Conservation (phyloP, 2,329 filamentous ascomycete genomes). For the Bipolaris bicolor region DNA sequence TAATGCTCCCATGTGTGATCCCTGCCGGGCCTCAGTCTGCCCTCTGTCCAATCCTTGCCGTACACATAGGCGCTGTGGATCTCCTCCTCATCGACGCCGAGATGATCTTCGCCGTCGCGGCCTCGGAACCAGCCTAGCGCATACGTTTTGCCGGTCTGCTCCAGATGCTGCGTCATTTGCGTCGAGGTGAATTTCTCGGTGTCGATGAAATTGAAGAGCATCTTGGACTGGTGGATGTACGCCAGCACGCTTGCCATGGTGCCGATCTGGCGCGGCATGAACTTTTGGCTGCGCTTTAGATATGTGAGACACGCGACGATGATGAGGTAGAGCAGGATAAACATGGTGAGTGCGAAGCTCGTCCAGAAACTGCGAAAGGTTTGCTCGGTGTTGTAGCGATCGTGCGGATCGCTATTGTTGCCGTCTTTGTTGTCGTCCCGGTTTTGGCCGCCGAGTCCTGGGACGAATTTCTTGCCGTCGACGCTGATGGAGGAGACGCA, state of each 20-base stretch:
- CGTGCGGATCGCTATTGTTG: constrained; percentile 1
- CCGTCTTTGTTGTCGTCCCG: constrained; percentile 19
- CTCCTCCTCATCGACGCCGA: constrained; percentile 79
- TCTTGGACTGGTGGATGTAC: constrained; percentile 80
- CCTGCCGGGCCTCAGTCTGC: constrained; percentile 41
- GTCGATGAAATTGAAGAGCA: constrained; percentile 76
- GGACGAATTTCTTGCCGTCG: constrained; percentile 66
- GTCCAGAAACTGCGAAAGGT: constrained; percentile 67
- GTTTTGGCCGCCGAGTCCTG: constrained; percentile 31
- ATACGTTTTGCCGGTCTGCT: constrained; percentile 69
- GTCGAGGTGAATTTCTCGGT: constrained; percentile 67
- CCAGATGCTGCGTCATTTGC: constrained; percentile 67
- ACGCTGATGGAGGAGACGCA: constrained; percentile 71
- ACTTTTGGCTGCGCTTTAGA: constrained; percentile 67
- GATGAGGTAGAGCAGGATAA: constrained; percentile 71
- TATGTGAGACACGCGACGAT: constrained; percentile 66
- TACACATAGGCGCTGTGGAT: constrained; percentile 70
- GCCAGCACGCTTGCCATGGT: constrained; percentile 78
- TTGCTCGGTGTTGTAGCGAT: constrained; percentile 49
- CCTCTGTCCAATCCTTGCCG: constrained; percentile 54
- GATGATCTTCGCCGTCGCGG: constrained; percentile 74
- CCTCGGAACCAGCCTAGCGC: constrained; percentile 79
- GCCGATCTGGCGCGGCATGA: constrained; percentile 77
- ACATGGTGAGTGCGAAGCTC: constrained; percentile 65
- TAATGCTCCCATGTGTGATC: constrained; percentile 37